Evolutionary conservation across 2,329 filamentous ascomycete species (phyloP).

Genomic region (Ascocoryne sarcoides): DNA sequence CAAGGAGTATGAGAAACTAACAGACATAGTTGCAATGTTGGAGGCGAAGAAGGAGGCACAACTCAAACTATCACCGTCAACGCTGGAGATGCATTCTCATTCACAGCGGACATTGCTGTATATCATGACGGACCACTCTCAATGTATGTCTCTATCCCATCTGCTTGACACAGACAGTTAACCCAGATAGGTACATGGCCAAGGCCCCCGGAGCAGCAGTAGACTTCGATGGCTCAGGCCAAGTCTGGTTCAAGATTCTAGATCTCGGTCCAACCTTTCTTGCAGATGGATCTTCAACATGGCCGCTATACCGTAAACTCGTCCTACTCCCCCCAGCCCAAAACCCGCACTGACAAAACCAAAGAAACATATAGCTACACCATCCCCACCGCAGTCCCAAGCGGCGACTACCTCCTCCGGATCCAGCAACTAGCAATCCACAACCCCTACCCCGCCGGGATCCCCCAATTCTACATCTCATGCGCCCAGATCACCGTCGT

Average conservation of each 20-base stretch:
- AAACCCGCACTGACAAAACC: background rate
- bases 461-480: conserved; percentile 26
- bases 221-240: conserved; percentile 29
- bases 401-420: conserved; percentile 25
- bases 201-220: conserved; percentile 29
- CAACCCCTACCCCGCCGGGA: conserved; percentile 23
- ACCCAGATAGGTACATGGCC: conserved; percentile 31
- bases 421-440: conserved; percentile 26
- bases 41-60: conserved; percentile 18
- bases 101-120: conserved; percentile 35
- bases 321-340: background rate
- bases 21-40: conserved; percentile 36
- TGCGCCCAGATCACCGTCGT: conserved; percentile 26
- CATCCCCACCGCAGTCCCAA: conserved; percentile 21
- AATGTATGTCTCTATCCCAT: conserved; percentile 12
- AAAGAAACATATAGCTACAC: conserved; percentile 25
- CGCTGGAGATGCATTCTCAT: conserved; percentile 35
- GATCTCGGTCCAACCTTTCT: conserved; percentile 27
- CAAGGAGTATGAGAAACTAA: too few species aligned
- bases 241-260: conserved; percentile 32
- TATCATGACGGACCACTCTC: conserved; percentile 30
- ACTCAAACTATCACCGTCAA: conserved; percentile 25
- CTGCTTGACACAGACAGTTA: too few species aligned
- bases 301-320: conserved; percentile 21
- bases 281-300: conserved; percentile 15